Percentiles rank a stretch among this genome's conserved stretches.
phyloP scores from a whole-genome alignment of 208 protist species.

The Acanthamoeba polyphaga region DNA sequence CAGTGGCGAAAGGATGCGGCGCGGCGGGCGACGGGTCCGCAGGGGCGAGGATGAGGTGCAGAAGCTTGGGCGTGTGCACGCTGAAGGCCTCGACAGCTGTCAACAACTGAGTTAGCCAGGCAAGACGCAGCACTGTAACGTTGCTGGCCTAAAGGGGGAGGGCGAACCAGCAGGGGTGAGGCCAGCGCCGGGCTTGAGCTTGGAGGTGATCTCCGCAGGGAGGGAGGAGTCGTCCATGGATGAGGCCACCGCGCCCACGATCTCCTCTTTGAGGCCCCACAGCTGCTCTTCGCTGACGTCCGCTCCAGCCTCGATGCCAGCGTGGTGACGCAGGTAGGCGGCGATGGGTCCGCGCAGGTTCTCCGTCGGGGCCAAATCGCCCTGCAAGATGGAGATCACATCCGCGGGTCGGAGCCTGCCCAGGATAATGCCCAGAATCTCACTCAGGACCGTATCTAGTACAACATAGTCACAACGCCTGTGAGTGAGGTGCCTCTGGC shows the following conservation, averaged over 20 bases:
- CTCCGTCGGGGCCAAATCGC: conserved; percentile 28
- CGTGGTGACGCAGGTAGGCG: conserved; percentile 45
- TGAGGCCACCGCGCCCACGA: conserved; percentile 6
- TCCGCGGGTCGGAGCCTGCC: conserved; percentile 2
- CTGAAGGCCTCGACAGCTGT: conserved; percentile 42
- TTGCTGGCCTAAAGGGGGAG: neutral
- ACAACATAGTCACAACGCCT: neutral
- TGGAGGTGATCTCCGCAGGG: neutral
- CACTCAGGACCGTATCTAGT: conserved; percentile 32
- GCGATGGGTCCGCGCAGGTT: conserved; percentile 54
- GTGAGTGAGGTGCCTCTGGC: neutral
- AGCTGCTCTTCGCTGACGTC: conserved; percentile 50
- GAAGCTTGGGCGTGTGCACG: conserved; percentile 21
- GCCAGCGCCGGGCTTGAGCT: conserved; percentile 12
- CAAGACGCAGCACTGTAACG: neutral
- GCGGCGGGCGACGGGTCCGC: conserved; percentile 27
- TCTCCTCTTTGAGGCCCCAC: conserved; percentile 48
- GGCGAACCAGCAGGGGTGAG: conserved; percentile 16
- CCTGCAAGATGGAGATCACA: conserved; percentile 39
- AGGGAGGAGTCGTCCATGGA: conserved; percentile 60
- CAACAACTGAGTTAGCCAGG: neutral
- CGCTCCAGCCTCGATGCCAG: conserved; percentile 35
- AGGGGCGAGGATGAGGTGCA: conserved; percentile 31
- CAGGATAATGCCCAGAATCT: conserved; percentile 51
- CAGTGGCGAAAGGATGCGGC: conserved; percentile 46